Percentiles rank a stretch among this genome's conserved stretches.
These are phyloP conservation scores for Boletus subcaerulescens DNA, from an alignment of 768 basidiomycete species.

Conservation along the genomic window DNA sequence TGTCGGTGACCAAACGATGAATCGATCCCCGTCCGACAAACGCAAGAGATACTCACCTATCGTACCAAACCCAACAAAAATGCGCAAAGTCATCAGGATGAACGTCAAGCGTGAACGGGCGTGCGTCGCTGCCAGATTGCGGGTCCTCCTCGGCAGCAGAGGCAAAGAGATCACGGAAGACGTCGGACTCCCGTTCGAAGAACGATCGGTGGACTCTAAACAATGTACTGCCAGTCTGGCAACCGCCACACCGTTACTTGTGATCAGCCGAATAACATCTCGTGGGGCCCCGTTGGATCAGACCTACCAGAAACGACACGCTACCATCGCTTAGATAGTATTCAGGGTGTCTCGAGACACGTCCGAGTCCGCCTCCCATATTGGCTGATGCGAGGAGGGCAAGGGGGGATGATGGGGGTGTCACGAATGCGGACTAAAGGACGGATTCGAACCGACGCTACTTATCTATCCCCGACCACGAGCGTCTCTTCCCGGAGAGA, in stretches of 20 bases:
- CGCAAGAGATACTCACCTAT: slow-evolving; percentile 36
- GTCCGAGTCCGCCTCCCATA: slow-evolving; percentile 17
- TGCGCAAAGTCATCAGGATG: slow-evolving; percentile 44
- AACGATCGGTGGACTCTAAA: slow-evolving; percentile 59
- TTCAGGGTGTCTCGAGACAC: background rate
- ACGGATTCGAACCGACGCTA: slow-evolving; percentile 1
- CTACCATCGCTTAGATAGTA: slow-evolving; percentile 17
- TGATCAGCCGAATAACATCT: slow-evolving; percentile 5
- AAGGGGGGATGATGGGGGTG: background rate
- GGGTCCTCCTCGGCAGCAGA: slow-evolving; percentile 27
- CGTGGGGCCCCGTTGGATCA: background rate
- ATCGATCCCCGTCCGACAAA: background rate
- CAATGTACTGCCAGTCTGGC: slow-evolving; percentile 46
- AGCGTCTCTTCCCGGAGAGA: slow-evolving; percentile 17
- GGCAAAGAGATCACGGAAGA: slow-evolving; percentile 39
- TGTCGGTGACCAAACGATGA: slow-evolving; percentile 21
- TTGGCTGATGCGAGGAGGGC: background rate
- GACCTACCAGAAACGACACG: slow-evolving; percentile 18
- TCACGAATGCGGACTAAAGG: background rate
- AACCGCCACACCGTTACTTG: background rate
- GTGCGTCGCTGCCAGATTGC: slow-evolving; percentile 34
- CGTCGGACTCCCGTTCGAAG: slow-evolving; percentile 53
- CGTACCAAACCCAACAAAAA: slow-evolving; percentile 60
- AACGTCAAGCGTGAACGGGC: slow-evolving; percentile 44
- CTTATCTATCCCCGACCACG: slow-evolving; percentile 19